Evolutionary conservation across 768 basidiomycete genomes (phyloP).

Genomic region (Rhizopogon roseolus): DNA sequence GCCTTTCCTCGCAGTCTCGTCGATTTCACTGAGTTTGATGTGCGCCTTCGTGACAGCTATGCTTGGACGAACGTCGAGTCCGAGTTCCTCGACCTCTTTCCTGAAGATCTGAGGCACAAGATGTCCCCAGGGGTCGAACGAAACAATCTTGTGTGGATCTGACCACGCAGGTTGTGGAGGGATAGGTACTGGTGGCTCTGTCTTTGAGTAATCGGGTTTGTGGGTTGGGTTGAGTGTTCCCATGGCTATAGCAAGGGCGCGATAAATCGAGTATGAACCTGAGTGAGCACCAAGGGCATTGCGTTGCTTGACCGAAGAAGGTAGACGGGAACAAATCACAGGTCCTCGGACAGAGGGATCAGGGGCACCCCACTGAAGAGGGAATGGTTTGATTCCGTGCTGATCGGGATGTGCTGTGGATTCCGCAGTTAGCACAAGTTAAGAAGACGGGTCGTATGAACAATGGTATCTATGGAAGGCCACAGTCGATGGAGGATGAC

Average conservation of each 20-base stretch:
- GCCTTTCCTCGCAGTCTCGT: conserved; percentile 72
- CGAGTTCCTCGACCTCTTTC: conserved; percentile 53
- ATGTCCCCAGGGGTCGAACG: conserved; percentile 93
- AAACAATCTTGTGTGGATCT: conserved; percentile 76
- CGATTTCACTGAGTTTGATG: conserved; percentile 92
- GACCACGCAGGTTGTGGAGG: conserved; percentile 77
- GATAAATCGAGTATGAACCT: conserved; percentile 92
- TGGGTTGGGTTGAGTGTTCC: conserved; percentile 73
- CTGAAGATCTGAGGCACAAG: conserved; percentile 71
- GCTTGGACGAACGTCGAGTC: conserved; percentile 85
- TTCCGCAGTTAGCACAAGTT: conserved; percentile 1
- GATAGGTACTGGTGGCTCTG: conserved; percentile 81
- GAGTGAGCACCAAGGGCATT: conserved; percentile 94
- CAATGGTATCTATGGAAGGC: conserved; percentile 5
- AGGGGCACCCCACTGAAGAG: conserved; percentile 76
- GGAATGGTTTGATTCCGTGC: conserved; percentile 77
- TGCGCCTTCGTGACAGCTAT: conserved; percentile 93
- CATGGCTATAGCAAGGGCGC: conserved; percentile 90
- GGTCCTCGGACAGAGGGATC: conserved; percentile 71
- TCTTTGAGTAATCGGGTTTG: conserved; percentile 77
- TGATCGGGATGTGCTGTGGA: conserved; percentile 81
- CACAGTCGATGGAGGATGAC: neutral
- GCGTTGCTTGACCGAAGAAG: conserved; percentile 79
- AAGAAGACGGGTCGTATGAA: conserved; percentile 2
- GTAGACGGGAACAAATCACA: conserved; percentile 82